Evolutionary conservation across 768 basidiomycete genomes (phyloP), one percentile per base, ranked within the genome.

Genomic region (Pulveroboletus ravenelii): DNA sequence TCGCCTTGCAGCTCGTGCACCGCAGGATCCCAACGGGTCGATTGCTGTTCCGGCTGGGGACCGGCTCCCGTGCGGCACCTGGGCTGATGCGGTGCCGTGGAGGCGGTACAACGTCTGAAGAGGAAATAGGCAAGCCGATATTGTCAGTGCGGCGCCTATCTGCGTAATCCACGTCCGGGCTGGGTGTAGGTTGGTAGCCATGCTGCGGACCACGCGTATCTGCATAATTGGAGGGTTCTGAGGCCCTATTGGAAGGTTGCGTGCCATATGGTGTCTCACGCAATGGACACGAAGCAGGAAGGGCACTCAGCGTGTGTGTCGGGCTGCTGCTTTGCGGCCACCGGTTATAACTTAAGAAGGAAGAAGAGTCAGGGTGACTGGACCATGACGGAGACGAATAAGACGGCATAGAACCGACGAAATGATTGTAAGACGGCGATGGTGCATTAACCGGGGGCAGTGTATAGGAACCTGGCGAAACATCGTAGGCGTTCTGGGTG

Each of bases 1-100:
- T 89, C 10, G 77, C 84, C 68, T 84, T 87, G 70, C 91, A 93
- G 63, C 86, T 89, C 18, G 82, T 78, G 67, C 90, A 93, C 59
- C 79, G 79, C 51, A 78, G 64, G 15, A 93, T 74, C 1, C 90
- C 90, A 46, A 76, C 74, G 0, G 90, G 89, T 18, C 89, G 78
- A 58, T 85, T 88, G 17, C 84, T 58, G 17, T 42, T 56, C 20
- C 74, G 70, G 29, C 74, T 66, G 12, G 65, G 67, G 41, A 72
- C 71, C 23, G 74, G 69, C 41, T 81, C 82, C 48, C 79, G 73
- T 39, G 69, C 60, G 15, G 77, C 71, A 46, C 72, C 72, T 41
- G 82, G 81, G 55, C 79, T 68, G n/a, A 79, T 71, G 52, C 79
- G 75, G 56, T 78, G 78, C 58, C 74, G 74, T 54, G 81, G 76